Conservation (phyloP, 768 basidiomycete genomes). For the Pulveroboletus ravenelii region DNA sequence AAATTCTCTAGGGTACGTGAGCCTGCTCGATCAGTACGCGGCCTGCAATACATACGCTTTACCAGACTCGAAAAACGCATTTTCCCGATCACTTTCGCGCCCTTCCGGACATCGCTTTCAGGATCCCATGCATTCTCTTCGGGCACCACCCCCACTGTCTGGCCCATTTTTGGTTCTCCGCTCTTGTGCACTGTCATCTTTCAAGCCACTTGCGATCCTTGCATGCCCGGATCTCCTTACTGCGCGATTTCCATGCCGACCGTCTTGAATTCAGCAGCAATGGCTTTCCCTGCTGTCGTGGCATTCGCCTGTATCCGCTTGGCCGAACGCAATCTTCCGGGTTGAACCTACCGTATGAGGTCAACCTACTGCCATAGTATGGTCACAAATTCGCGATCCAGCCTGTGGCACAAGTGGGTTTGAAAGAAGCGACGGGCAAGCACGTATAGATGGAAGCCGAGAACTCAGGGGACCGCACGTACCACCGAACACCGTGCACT, state of each 20-base stretch:
- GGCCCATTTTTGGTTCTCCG: neutral
- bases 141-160: neutral
- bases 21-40: neutral
- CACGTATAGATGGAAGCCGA: neutral
- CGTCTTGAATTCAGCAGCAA: neutral
- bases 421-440: neutral
- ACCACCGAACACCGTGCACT: neutral
- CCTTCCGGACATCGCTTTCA: constrained; percentile 4
- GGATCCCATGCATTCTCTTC: neutral
- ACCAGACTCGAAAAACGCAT: constrained; percentile 2
- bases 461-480: neutral
- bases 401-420: neutral
- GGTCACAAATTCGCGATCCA: neutral
- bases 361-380: neutral
- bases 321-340: neutral
- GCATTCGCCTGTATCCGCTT: neutral
- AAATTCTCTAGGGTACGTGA: constrained; percentile 2
- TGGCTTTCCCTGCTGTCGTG: constrained; percentile 1
- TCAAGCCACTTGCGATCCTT: neutral
- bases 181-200: constrained; percentile 6
- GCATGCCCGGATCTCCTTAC: neutral
- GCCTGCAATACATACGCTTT: neutral
- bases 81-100: constrained; percentile 1
- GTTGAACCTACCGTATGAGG: neutral
- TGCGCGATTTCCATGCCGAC: neutral